Conservation (phyloP, 179 eudicot species). For the Carnegiea gigantea region DNA sequence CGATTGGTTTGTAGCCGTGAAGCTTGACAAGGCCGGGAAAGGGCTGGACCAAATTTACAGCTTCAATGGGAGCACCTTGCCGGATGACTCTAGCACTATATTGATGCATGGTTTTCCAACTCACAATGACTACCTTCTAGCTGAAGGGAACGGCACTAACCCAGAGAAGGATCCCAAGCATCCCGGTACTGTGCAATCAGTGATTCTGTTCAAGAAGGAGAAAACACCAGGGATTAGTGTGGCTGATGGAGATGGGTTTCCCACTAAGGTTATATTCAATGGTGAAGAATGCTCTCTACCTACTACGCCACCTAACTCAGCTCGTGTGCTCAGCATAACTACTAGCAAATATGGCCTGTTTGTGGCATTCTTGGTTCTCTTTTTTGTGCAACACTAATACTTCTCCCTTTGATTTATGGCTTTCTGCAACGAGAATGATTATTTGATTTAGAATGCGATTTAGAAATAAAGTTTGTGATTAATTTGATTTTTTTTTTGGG, state of each 20-base stretch:
- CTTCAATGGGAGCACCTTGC: conserved; percentile 41
- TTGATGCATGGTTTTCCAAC: conserved; percentile 42
- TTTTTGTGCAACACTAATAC: not conserved
- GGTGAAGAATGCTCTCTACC: conserved; percentile 64
- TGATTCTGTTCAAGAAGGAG: conserved; percentile 50
- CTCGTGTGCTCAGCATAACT: not conserved
- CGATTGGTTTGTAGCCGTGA: conserved; percentile 55
- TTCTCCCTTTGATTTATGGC: not conserved
- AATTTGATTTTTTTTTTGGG: too few species aligned
- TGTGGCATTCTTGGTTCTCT: not conserved
- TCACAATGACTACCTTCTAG: conserved; percentile 34
- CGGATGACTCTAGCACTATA: conserved; percentile 21
- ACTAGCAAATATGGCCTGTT: not conserved
- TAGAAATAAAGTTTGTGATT: not conserved
- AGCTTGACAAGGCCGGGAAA: conserved; percentile 38
- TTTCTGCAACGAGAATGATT: not conserved
- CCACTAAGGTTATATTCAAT: conserved; percentile 52
- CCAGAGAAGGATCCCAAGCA: conserved; percentile 39
- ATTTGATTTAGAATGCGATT: not conserved
- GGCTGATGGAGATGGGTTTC: conserved; percentile 52
- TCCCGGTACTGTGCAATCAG: conserved; percentile 54
- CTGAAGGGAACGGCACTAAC: conserved; percentile 36
- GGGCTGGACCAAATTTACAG: conserved; percentile 47
- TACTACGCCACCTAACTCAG: conserved; percentile 6
- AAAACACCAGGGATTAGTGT: conserved; percentile 50